phyloP scores from a whole-genome alignment of 2,329 filamentous ascomycete species.

The Beauveria asiatica region DNA sequence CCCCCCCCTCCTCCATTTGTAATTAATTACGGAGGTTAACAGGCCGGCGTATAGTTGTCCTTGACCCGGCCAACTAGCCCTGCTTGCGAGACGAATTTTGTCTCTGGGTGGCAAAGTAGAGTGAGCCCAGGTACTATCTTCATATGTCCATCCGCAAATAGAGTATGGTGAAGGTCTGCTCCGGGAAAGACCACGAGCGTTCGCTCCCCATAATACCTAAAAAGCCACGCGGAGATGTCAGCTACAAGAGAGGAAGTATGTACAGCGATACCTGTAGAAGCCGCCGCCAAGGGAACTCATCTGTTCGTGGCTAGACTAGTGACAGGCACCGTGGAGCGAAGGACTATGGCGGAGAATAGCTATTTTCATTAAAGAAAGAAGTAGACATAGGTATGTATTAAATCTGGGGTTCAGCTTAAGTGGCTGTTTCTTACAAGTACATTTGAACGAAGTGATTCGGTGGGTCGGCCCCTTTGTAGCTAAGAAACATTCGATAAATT shows the following conservation, averaged over 20 bases:
- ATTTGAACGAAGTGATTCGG: not conserved
- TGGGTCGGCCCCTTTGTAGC: not conserved
- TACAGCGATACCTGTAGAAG: not conserved
- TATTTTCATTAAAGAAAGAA: not conserved
- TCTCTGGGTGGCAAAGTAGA: no score
- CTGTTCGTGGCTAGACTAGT: not conserved
- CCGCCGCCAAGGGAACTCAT: not conserved
- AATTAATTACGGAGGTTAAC: no score
- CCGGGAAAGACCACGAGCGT: no score
- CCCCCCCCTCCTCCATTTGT: not conserved
- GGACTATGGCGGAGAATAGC: not conserved
- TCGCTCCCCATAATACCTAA: no score
- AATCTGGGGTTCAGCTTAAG: not conserved
- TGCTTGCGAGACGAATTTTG: no score
- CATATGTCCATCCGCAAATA: no score
- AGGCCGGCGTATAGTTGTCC: no score
- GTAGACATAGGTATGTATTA: not conserved
- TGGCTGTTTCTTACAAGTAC: not conserved
- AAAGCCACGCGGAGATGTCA: not conserved
- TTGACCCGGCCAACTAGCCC: no score
- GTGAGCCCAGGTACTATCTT: no score
- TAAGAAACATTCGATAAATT: not conserved
- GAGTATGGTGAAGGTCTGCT: no score
- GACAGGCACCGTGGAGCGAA: not conserved
- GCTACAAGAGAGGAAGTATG: not conserved